Percentiles rank a stretch among this genome's conserved stretches.
These are phyloP conservation scores for Candida maesae DNA, from an alignment of 805 yeast species.

Conservation along the genomic window DNA sequence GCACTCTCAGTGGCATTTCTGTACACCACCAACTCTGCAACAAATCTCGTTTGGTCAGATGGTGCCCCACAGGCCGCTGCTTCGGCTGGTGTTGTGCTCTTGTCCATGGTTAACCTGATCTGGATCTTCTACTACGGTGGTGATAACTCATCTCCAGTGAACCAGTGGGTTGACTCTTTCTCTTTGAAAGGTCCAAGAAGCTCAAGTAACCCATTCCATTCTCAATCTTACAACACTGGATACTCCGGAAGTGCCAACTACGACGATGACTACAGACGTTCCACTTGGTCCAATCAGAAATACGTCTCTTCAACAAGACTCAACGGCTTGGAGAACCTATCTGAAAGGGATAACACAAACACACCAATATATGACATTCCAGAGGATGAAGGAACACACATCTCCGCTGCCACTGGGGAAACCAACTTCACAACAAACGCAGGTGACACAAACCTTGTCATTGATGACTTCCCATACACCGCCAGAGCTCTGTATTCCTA, in stretches of 20 bases:
- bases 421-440: constrained; percentile 9
- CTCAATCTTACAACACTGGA: constrained; percentile 5
- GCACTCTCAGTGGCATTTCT: constrained; percentile 64
- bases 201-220: constrained; percentile 26
- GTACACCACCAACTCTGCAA: constrained; percentile 81
- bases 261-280: constrained; percentile 15
- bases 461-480: constrained; percentile 64
- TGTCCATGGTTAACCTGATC: constrained; percentile 74
- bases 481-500: constrained; percentile 87
- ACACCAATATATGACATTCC: constrained; percentile 21
- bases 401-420: constrained; percentile 16
- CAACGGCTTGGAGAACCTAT: constrained; percentile 56
- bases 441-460: constrained; percentile 26
- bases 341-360: constrained; percentile 21
- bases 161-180: constrained; percentile 80
- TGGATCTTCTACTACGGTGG: constrained; percentile 92
- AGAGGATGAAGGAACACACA: constrained; percentile 18
- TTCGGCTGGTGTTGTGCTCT: constrained; percentile 85
- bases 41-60: constrained; percentile 66
- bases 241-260: constrained; percentile 9
- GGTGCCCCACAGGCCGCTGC: constrained; percentile 75
- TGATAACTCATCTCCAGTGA: constrained; percentile 83
- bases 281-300: constrained; percentile 24
- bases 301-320: constrained; percentile 50
- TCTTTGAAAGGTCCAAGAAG: constrained; percentile 50